Base-by-base conservation (phyloP, 192 early-diverging fungal species). In the Anaeromyces robustus region DNA sequence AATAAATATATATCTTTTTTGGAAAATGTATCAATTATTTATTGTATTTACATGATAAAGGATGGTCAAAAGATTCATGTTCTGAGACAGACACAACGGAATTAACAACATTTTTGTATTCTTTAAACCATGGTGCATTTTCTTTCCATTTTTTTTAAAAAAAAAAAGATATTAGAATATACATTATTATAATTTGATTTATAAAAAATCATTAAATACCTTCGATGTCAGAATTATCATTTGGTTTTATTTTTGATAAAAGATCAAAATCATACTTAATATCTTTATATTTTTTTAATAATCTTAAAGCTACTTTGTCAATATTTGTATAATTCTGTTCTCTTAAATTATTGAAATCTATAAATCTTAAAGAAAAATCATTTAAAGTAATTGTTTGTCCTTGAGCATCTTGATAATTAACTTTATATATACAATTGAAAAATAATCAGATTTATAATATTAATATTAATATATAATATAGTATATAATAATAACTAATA, bases 1-100 rank as follows among this genome's bases (percentile, higher is more conserved):
- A n/a, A n/a, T n/a, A n/a, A n/a, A n/a, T n/a, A n/a, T n/a, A n/a
- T n/a, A n/a, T n/a, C n/a, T n/a, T n/a, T n/a, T n/a, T n/a, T n/a
- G n/a, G n/a, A n/a, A n/a, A n/a, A n/a, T n/a, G n/a, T n/a, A n/a
- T n/a, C n/a, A n/a, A n/a, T n/a, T n/a, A 16, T 7, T 34, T 34
- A 34, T 34, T 34, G 9, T 18, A 79, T 84, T 78, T 84, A 83
- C 95, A 94, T 31, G 94, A 95, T 9, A 97, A 92, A 2, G 97
- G 97, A 85, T 98, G 96, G 77, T 95, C 93, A 83, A 99, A 97
- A 11, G 94, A 92, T 83, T 97, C 95, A 81, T 98, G 95, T 81
- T 98, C 96, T 0, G 94, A 92, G 16, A 90, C 86, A 22, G 43
- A 52, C 22, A 52, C 43, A 1, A 52, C 13, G 6, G 3, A 22